These are phyloP conservation scores for Lepidium sativum DNA, from an alignment of 345 rosid genomes.

Conservation along the genomic window DNA sequence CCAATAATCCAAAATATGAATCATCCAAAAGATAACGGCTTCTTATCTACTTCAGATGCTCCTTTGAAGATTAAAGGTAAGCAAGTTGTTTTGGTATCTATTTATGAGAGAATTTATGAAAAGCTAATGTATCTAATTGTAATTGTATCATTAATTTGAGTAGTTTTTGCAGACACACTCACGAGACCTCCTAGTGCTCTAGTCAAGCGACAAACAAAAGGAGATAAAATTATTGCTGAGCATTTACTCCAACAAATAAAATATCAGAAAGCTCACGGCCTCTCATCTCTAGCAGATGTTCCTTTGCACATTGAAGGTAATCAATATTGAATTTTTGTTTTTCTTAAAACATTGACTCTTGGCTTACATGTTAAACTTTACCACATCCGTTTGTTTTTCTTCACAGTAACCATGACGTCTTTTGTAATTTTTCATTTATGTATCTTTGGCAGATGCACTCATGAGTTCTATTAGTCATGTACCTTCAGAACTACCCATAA, in stretches of 20 bases:
- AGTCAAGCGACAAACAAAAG: background rate
- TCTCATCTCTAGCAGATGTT: slow-evolving; percentile 12
- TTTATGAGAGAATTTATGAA: background rate
- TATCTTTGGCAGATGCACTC: background rate
- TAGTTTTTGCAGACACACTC: background rate
- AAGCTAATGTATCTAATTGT: background rate
- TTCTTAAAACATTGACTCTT: no score
- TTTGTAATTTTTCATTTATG: background rate
- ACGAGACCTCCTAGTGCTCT: background rate
- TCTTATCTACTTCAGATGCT: background rate
- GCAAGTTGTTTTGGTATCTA: background rate
- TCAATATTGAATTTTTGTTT: background rate
- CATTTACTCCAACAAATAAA: background rate
- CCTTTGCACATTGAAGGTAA: slow-evolving; percentile 21
- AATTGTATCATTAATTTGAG: background rate
- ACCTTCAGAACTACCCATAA: background rate
- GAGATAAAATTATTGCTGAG: background rate
- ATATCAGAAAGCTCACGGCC: background rate
- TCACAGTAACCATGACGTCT: no score
- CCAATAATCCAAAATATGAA: background rate
- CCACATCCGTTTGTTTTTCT: no score
- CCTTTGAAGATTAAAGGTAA: background rate
- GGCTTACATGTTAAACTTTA: no score
- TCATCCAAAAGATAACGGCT: background rate
- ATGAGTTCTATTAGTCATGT: background rate